Conservation (phyloP, 1,284 basidiomycete genomes). For the Heliocybe sulcata region DNA sequence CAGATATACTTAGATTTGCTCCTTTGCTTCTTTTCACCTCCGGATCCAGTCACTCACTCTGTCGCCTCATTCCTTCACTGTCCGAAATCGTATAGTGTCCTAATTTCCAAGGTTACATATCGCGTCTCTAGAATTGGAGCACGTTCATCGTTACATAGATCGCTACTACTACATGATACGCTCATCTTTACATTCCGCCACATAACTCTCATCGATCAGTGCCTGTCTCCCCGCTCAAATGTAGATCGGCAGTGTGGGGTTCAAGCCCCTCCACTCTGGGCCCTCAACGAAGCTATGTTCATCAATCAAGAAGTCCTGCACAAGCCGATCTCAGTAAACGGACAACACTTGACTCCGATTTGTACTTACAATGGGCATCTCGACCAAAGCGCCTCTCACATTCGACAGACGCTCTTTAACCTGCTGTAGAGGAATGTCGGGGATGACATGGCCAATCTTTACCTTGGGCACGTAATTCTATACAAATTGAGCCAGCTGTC, state of each 20-base stretch:
- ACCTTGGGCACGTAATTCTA: slow-evolving; percentile 69
- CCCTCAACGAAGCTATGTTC: slow-evolving; percentile 67
- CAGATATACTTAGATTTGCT: neutral
- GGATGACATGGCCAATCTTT: slow-evolving; percentile 78
- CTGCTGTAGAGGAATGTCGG: slow-evolving; percentile 51
- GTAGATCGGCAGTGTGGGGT: slow-evolving; percentile 73
- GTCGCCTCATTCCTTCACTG: neutral
- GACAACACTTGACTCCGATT: neutral
- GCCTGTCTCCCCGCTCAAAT: slow-evolving; percentile 32
- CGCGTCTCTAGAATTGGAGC: no score
- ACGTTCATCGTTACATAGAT: neutral
- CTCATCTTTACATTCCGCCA: neutral
- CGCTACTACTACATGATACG: neutral
- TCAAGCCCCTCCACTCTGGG: slow-evolving; percentile 60
- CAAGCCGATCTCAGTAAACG: neutral
- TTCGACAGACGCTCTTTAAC: slow-evolving; percentile 69
- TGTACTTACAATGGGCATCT: slow-evolving; percentile 61
- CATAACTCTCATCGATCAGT: no score
- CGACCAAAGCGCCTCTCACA: slow-evolving; percentile 70
- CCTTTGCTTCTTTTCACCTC: neutral
- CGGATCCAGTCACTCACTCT: neutral
- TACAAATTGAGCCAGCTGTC: neutral
- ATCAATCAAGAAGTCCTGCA: slow-evolving; percentile 76
- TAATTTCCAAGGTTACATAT: no score
- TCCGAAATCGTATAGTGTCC: no score